These are phyloP conservation scores for Papiliotrema laurentii DNA, from an alignment of 1,284 basidiomycete species.

Conservation along the genomic window DNA sequence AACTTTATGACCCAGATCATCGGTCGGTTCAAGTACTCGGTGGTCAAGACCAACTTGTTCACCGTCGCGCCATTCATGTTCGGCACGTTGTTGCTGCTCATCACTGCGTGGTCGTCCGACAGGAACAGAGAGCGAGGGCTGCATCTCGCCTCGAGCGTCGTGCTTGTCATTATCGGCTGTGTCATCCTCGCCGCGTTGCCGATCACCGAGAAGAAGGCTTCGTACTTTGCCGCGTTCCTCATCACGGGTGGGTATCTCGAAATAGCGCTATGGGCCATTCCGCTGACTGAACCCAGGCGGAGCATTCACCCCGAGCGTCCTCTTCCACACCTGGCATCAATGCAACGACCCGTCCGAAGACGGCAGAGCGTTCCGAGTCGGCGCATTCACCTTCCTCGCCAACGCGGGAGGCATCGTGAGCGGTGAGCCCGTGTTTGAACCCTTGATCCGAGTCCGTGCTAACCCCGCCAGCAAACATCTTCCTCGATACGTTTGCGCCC, in stretches of 20 bases:
- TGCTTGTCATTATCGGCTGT: conserved; percentile 53
- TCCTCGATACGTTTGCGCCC: conserved; percentile 8
- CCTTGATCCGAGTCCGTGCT: neutral
- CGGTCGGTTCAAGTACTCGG: conserved; percentile 36
- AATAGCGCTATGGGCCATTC: neutral
- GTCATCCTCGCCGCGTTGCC: conserved; percentile 51
- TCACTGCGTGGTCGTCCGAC: conserved; percentile 56
- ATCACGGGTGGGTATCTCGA: neutral
- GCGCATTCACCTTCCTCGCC: conserved; percentile 3
- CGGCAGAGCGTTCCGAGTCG: conserved; percentile 14
- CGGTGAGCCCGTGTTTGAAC: neutral
- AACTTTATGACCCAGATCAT: conserved; percentile 57
- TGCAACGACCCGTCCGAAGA: conserved; percentile 18
- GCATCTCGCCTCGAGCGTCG: conserved; percentile 30
- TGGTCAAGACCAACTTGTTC: conserved; percentile 28
- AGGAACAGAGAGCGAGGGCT: conserved; percentile 53
- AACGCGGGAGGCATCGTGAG: neutral
- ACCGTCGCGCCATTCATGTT: conserved; percentile 47
- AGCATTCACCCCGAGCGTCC: conserved; percentile 16
- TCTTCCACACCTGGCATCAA: conserved; percentile 24
- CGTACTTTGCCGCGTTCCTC: conserved; percentile 19
- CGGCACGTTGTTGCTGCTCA: conserved; percentile 53
- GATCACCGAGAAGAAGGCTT: conserved; percentile 8
- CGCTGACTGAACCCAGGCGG: conserved; percentile 11
- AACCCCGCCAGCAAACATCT: conserved; percentile 4